Evolutionary conservation across 768 basidiomycete genomes (phyloP), one percentile per base, ranked within the genome.

Genomic region (Termitomyces heimii): DNA sequence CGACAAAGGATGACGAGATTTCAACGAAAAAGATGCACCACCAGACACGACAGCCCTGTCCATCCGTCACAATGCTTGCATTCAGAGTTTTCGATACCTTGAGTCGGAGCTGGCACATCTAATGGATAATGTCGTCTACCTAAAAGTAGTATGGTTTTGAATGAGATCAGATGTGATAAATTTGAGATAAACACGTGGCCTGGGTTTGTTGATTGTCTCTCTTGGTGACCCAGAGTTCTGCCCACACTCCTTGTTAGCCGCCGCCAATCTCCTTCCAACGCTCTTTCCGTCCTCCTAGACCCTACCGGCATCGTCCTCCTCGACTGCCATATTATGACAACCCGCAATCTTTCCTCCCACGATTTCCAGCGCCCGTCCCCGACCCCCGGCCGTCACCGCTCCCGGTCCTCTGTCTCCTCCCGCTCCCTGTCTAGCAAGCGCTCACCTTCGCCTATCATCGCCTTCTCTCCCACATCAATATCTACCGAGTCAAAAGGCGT

Each of bases 361-460:
- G 63, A 64, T 62, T 39, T 60, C 46, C 57, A 56, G 18, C 57
- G 58, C 39, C 46, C 60, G 26, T 42, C 62, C 35, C 42, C 58
- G 26, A 13, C 53, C 35, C 51, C 63, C 16, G 60, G 54, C 44
- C 64, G 62, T 24, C 66, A 56, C 35, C 65, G 63, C 22, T 59
- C 65, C 0, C 62, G 48, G 26, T 63, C 66, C 42, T 65, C 64
- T 26, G 31, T 61, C 16, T 64, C 64, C 13, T 26, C 60, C n/a
- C 54, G 62, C 37, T 63, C 66, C 13, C 47, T 60, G 16, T 60
- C 61, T 24, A 56, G 60, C 43, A 73, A 73, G 39, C 79, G 79
- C 55, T 80, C 81, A 4, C 73, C 79, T 7, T 81, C 82, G 4
- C 79, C 80, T 10, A 75, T 77, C 61, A 67, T 78, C 45, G 60